Evolutionary conservation across 805 yeast species (phyloP), one percentile per base, ranked within the genome.

Genomic region (Myxozyma neotropica): DNA sequence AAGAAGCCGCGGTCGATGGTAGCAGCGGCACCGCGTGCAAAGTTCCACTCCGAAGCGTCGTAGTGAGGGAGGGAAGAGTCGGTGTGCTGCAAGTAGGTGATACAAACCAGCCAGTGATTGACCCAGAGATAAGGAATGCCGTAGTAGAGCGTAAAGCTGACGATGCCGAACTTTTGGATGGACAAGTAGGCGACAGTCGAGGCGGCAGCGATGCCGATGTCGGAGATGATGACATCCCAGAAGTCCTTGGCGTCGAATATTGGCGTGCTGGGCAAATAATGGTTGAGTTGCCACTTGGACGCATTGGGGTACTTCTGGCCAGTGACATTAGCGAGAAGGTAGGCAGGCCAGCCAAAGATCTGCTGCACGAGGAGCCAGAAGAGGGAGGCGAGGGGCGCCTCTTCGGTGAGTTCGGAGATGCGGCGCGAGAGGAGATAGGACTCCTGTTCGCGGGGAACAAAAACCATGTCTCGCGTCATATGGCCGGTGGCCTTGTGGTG

Each of bases 401-500:
- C 96, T 67, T 83, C 93, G 53, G 85, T 72, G 44, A 86, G 68
- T 67, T 87, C 91, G 44, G 74, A 68, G 44, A 74, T 74, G 26
- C 78, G 75, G 53, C 76, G 75, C 36, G 66, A 58, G 59, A 15
- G 67, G 61, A 80, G 69, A 72, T 80, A 89, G 69, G 80, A 74
- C 65, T 86, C 84, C 68, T 80, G 81, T 48, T 86, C 83, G 70
- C 80, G 76, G 53, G 96, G 96, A 55, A 89, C 88, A 70, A 87
- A 89, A 50, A 89, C 96, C 86, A 86, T 89, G 72, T 89, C 96
- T 72, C 90, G 82, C 39, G 85, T 77, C 72, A 89, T 70, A 74
- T 89, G 89, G 65, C 94, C 95, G 43, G 95, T 89, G 59, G 92
- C 89, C 80, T 89, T 89, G 80, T 89, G 96, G 77, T 89, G 96